phyloP scores from a whole-genome alignment of 192 early-diverging fungal genomes.

The Kickxella alabastrina region DNA sequence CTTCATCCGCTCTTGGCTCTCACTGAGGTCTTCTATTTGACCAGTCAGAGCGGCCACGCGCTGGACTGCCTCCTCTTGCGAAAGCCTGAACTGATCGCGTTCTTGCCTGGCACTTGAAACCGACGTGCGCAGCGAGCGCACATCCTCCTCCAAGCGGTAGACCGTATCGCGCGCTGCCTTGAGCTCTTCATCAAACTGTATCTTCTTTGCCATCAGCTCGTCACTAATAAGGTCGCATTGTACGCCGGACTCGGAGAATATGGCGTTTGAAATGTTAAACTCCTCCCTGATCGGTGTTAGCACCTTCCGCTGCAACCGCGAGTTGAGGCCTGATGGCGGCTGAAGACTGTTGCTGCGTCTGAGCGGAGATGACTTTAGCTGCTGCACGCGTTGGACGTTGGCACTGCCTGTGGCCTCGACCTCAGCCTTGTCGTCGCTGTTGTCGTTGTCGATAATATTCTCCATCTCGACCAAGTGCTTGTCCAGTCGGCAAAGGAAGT shows the following conservation, averaged over 20 bases:
- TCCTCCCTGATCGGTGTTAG: conserved; percentile 47
- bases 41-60: conserved; percentile 19
- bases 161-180: conserved; percentile 3
- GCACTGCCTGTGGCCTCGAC: not conserved
- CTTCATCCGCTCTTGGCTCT: conserved; percentile 37
- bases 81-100: conserved; percentile 42
- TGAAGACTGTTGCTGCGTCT: conserved; percentile 9
- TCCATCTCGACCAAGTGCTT: conserved; percentile 37
- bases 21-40: conserved; percentile 46
- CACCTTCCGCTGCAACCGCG: conserved; percentile 17
- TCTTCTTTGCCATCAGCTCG: too few species aligned
- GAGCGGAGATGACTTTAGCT: conserved; percentile 5
- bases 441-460: conserved; percentile 32
- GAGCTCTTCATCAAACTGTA: conserved; percentile 5
- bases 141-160: conserved; percentile 18
- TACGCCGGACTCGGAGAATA: conserved; percentile 1
- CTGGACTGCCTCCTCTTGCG: conserved; percentile 40
- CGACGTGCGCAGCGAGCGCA: conserved; percentile 13
- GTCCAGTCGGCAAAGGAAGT: conserved; percentile 27
- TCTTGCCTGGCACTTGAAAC: conserved; percentile 39
- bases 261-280: not conserved
- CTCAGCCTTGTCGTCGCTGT: not conserved
- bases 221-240: conserved; percentile 13
- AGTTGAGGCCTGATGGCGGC: not conserved
- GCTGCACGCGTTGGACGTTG: not conserved